These are phyloP conservation scores for Chaetoceros tenuissimus DNA, from an alignment of 108 stramenopile species.

Conservation along the genomic window DNA sequence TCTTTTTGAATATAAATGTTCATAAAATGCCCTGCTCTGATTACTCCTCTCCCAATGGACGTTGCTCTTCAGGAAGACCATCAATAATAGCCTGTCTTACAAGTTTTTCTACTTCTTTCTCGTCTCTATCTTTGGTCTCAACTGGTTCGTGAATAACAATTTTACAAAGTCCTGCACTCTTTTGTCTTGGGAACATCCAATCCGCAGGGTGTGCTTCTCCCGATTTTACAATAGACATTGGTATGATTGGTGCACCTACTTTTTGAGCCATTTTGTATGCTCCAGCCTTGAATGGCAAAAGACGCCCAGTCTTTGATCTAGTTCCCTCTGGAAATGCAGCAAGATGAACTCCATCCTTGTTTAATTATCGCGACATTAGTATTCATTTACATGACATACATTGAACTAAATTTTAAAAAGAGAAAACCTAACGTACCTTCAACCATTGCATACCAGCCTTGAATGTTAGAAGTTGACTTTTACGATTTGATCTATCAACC, in stretches of 20 bases:
- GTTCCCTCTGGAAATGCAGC: constrained; percentile 86
- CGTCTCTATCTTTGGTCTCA: constrained; percentile 63
- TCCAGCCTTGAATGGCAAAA: constrained; percentile 79
- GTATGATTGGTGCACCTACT: constrained; percentile 71
- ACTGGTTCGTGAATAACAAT: constrained; percentile 74
- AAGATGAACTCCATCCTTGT: constrained; percentile 70
- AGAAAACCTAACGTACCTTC: constrained; percentile 28
- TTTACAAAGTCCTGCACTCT: constrained; percentile 33
- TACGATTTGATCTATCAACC: constrained; percentile 65
- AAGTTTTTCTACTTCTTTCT: constrained; percentile 64
- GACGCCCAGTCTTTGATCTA: constrained; percentile 53
- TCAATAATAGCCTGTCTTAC: constrained; percentile 57
- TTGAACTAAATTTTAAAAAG: background rate
- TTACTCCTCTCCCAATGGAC: constrained; percentile 16
- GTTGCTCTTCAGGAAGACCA: constrained; percentile 73
- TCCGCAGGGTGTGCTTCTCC: constrained; percentile 56
- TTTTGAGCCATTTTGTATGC: constrained; percentile 90
- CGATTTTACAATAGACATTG: constrained; percentile 63
- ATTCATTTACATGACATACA: background rate
- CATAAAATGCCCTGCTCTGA: no score
- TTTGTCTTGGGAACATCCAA: constrained; percentile 75
- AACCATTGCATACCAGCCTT: constrained; percentile 78
- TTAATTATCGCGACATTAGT: background rate
- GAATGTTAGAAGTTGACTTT: constrained; percentile 63
- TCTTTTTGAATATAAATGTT: no score